Evolutionary conservation across 2,329 filamentous ascomycete species (phyloP), one percentile per base, ranked within the genome.

Genomic region (Escovopsis sp.): DNA sequence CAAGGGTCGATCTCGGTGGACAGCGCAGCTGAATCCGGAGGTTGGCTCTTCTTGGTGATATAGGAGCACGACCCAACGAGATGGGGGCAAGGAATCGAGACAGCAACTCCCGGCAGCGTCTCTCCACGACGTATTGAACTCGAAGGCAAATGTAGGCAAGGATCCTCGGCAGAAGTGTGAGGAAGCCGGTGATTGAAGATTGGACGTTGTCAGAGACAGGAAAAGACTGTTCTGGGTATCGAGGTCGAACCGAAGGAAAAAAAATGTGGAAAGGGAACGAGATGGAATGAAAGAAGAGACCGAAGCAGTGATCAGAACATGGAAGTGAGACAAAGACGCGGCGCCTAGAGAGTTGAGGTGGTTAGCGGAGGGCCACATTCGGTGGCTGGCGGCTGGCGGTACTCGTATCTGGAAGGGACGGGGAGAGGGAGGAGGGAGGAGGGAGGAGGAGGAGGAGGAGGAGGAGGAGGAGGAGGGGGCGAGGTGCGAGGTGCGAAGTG

Each of bases 1-100:
- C 41, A 40, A 33, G 38, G 34, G 41, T 24, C 20, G 48, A 48
- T 48, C 44, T 35, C 14, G 49, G 47, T 58, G 66, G 66, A 70
- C 67, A 71, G 67, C 67, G 52, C 67, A 67, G 68, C 67, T 70
- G 67, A 62, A 70, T 70, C 67, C 67, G 60, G 50, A 49, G 41
- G 46, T 45, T 46, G 43, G 37, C 50, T 35, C 43, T 46, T 48
- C 37, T 20, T 20, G 4, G 49, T 42, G 42, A 42, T 43, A 40
- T 35, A 20, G 39, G 46, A 41, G 33, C 41, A 42, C 40, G 39
- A 44, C 43, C 33, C 10, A 39, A 37, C 39, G 35, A 50, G 53
- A 53, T 51, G 42, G 37, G 30, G 38, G 20, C 36, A 39, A 30
- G 42, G 42, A 37, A 43, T 38, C 42, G 36, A 39, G 37, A 39